A percentile compares a stretch with the other conserved stretches of the same genome.
phyloP scores from a whole-genome alignment of 768 basidiomycete genomes.

The Mycena leptocephala region DNA sequence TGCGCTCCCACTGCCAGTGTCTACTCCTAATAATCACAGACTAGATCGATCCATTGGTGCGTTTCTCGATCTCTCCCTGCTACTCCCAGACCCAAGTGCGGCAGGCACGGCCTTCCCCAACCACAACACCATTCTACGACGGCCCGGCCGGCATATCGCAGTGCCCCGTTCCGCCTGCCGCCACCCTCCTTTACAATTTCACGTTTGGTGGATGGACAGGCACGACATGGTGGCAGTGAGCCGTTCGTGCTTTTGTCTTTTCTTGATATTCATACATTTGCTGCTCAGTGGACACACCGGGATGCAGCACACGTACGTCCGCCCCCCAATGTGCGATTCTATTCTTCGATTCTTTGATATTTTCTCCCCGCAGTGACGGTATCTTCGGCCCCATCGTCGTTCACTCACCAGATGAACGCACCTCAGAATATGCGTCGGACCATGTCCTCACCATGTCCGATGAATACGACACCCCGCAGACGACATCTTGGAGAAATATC shows the following conservation, averaged over 20 bases:
- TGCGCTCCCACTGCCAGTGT: background rate
- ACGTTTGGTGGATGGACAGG: slow-evolving; percentile 61
- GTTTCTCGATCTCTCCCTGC: background rate
- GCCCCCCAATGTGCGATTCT: background rate
- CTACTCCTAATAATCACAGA: background rate
- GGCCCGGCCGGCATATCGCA: slow-evolving; percentile 64
- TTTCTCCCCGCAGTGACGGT: slow-evolving; percentile 61
- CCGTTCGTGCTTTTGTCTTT: background rate
- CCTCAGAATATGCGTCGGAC: slow-evolving; percentile 43
- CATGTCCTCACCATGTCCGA: slow-evolving; percentile 55
- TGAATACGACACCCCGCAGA: slow-evolving; percentile 33
- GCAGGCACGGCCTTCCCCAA: slow-evolving; percentile 51
- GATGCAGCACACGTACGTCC: slow-evolving; percentile 33
- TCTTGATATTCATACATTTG: too few relatives aligned
- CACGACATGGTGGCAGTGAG: slow-evolving; percentile 67
- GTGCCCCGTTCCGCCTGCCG: slow-evolving; percentile 68
- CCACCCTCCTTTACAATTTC: slow-evolving; percentile 56
- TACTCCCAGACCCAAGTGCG: background rate
- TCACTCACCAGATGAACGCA: slow-evolving; percentile 54
- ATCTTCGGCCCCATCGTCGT: slow-evolving; percentile 65
- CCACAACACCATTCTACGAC: slow-evolving; percentile 62
- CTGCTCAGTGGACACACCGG: slow-evolving; percentile 17
- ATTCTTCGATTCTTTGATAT: background rate
- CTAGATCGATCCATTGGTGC: slow-evolving; percentile 48
- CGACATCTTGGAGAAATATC: slow-evolving; percentile 6